Evolutionary conservation across 768 basidiomycete genomes (phyloP), one percentile per base, ranked within the genome.

Genomic region (Suillus fuscotomentosus): DNA sequence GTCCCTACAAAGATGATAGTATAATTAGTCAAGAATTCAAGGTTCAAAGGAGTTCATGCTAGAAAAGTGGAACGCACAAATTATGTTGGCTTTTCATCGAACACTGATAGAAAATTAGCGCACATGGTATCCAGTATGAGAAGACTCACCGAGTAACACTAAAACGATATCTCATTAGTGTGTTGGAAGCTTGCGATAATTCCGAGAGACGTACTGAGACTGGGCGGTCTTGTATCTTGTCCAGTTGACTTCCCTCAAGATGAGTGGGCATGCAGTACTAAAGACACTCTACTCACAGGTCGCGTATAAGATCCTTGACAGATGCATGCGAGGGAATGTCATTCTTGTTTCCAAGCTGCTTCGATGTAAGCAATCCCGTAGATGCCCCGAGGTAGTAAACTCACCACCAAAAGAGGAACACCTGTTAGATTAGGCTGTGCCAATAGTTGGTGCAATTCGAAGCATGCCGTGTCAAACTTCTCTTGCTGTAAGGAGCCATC

Each of bases 51-150:
- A 43, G 13, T n/a, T 7, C n/a, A 36, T n/a, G 34, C 9, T 59
- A 60, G 24, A 27, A 20, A 14, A 2, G 22, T 34, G 34, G 38
- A 41, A 74, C 91, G 62, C 69, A 92, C 90, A 97, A 79, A 73
- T 97, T 97, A 75, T 97, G 94, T 75, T 93, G 91, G 71, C 89
- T 95, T 77, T 95, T 96, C 90, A 97, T 96, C 3, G 94, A 97
- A 74, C 95, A 97, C 95, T 97, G 69, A 1, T 56, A 54, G 56
- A 15, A 27, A 42, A 22, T 62, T 42, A 60, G 43, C 39, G 31
- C 66, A 50, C 63, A 65, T 27, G 17, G 53, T 5, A 42, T 39
- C 8, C 10, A 59, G 53, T 42, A 42, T 39, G 60, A n/a, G n/a
- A 51, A 13, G 27, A 69, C 87, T 64, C 76, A 92, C 91, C 67